A percentile compares a stretch with the other conserved stretches of the same genome.
Evolutionary conservation across 2,329 filamentous ascomycete species (phyloP).

Genomic region (Pestalotiopsis sp.): DNA sequence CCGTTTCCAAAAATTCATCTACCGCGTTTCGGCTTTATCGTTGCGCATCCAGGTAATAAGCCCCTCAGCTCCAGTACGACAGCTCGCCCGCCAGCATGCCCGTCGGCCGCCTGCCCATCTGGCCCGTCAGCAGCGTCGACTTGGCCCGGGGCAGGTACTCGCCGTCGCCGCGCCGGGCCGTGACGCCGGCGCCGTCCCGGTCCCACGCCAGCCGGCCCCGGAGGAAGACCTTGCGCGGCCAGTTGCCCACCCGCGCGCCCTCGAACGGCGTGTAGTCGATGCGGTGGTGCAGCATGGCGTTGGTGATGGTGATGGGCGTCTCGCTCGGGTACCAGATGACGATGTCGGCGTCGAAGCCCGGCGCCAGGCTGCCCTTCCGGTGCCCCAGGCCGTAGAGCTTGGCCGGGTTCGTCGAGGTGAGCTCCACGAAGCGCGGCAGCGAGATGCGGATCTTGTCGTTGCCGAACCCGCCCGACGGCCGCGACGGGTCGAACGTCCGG

Average conservation of each 20-base stretch:
- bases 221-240: slow-evolving; percentile 19
- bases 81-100: slow-evolving; percentile 12
- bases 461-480: slow-evolving; percentile 3
- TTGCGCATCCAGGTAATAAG: neutral
- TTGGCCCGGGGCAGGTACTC: slow-evolving; percentile 13
- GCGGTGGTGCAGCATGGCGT: slow-evolving; percentile 18
- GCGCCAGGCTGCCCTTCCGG: slow-evolving; percentile 17
- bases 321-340: slow-evolving; percentile 19
- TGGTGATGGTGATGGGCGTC: slow-evolving; percentile 16
- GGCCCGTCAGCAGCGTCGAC: slow-evolving; percentile 13
- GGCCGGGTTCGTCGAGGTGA: slow-evolving; percentile 17
- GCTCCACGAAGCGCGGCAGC: slow-evolving; percentile 32
- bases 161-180: slow-evolving; percentile 12
- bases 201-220: slow-evolving; percentile 16
- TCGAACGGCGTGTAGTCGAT: slow-evolving; percentile 23
- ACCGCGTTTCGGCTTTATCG: neutral
- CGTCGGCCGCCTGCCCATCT: slow-evolving; percentile 11
- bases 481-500: slow-evolving; percentile 16
- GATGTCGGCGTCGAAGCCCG: slow-evolving; percentile 19
- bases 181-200: slow-evolving; percentile 12
- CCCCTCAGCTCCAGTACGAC: slow-evolving; percentile 7
- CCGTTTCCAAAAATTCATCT: neutral
- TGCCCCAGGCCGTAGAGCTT: slow-evolving; percentile 16
- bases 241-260: slow-evolving; percentile 18
- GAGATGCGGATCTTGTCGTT: slow-evolving; percentile 18